Percentiles rank a stretch among this genome's conserved stretches.
These are phyloP conservation scores for Nicotiana knightiana DNA, from an alignment of 257 asterid genomes.

Conservation along the genomic window DNA sequence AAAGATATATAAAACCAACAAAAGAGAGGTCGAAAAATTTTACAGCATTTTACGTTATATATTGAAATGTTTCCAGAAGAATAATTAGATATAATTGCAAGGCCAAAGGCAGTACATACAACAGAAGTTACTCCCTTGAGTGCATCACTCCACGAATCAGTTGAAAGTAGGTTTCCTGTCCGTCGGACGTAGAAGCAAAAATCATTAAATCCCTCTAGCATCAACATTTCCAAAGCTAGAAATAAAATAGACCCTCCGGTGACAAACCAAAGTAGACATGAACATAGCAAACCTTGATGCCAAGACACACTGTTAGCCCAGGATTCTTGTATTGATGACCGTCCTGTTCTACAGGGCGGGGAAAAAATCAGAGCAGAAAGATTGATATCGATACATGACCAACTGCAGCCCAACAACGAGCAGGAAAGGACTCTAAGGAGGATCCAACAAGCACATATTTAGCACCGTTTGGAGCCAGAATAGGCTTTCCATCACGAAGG, in stretches of 20 bases:
- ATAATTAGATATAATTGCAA: not conserved
- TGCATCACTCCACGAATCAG: constrained; percentile 81
- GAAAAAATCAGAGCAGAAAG: not conserved
- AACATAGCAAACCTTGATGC: constrained; percentile 66
- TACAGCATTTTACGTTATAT: too few species aligned
- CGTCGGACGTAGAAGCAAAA: constrained; percentile 7
- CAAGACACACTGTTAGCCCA: constrained; percentile 70
- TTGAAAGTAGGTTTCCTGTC: constrained; percentile 70
- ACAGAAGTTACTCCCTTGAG: constrained; percentile 84
- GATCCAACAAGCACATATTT: too few species aligned
- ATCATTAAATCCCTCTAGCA: too few species aligned
- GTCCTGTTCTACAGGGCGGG: constrained; percentile 55
- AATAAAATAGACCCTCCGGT: too few species aligned
- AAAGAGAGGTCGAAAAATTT: not conserved
- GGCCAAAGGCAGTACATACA: constrained; percentile 41
- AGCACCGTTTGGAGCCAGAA: too few species aligned
- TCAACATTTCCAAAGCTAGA: too few species aligned
- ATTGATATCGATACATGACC: not conserved
- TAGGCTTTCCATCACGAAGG: too few species aligned
- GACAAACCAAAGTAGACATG: not conserved
- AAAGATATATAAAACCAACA: not conserved
- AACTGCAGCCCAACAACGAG: not conserved
- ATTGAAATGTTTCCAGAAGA: not conserved
- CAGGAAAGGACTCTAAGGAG: too few species aligned
- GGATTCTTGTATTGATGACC: constrained; percentile 59